Evolutionary conservation across 306 rosid genomes (phyloP).

Genomic region (Prunus fruticosa): DNA sequence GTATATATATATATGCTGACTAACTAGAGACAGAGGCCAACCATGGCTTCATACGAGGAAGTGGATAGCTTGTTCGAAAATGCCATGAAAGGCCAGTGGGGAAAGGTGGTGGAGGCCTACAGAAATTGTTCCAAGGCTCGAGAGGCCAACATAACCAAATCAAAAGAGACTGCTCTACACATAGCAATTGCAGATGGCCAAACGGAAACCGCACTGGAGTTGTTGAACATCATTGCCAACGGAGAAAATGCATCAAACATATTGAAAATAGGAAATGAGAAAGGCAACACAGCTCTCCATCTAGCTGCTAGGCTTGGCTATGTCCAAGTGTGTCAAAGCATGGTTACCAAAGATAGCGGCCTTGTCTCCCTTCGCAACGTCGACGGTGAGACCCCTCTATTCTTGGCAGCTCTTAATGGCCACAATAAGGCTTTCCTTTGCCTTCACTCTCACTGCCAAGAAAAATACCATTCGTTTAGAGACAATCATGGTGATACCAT

Average conservation of each 20-base stretch:
- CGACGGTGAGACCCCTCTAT: slow-evolving; percentile 25
- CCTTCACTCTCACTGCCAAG: background rate
- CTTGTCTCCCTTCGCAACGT: slow-evolving; percentile 4
- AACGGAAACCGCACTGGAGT: background rate
- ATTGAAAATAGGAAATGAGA: slow-evolving; percentile 1
- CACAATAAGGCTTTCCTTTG: slow-evolving; percentile 11
- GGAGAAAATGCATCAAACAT: background rate
- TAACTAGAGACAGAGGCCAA: background rate
- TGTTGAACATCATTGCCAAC: background rate
- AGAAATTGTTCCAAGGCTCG: background rate
- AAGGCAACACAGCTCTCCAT: slow-evolving; percentile 25
- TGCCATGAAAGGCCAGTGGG: slow-evolving; percentile 27
- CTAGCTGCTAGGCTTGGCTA: slow-evolving; percentile 20
- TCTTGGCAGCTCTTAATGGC: slow-evolving; percentile 27
- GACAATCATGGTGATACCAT: slow-evolving; percentile 18
- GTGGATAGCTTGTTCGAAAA: slow-evolving; percentile 7
- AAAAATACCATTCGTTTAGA: background rate
- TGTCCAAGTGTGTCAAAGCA: background rate
- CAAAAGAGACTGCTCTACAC: slow-evolving; percentile 25
- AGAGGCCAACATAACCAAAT: slow-evolving; percentile 16
- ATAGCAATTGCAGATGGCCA: slow-evolving; percentile 20
- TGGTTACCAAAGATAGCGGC: background rate
- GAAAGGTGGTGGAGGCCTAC: slow-evolving; percentile 5
- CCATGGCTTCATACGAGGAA: slow-evolving; percentile 7
- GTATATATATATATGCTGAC: background rate